Evolutionary conservation across 495 filamentous ascomycete species (phyloP), one percentile per base, ranked within the genome.

Genomic region (Trichoderma orchidacearum): DNA sequence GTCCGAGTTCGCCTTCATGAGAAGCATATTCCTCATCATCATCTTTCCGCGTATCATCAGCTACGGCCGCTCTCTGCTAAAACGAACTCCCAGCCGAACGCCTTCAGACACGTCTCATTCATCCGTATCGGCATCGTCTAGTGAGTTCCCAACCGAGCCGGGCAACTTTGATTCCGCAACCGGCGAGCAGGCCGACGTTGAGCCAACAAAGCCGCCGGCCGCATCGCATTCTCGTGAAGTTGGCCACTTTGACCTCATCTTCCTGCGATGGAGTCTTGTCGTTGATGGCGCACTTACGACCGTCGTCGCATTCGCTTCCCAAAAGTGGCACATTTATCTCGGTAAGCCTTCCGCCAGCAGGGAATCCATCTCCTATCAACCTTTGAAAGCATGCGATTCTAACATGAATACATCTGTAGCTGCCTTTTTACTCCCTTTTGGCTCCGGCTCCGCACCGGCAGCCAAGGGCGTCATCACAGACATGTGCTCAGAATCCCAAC

Each of bases 401-500:
- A 3, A 28, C 3, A 27, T 4, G 31, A 18, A 52, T 34, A 63
- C 28, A 28, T 15, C 25, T 18, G n/a, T 55, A 68, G 73, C 72
- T 15, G 70, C 72, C 0, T 70, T 71, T 55, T 53, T 76, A n/a
- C 62, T 82, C 1, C 79, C 79, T 0, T 73, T 82, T 29, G 79
- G 73, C 1, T 77, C 78, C 0, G 79, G 79, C 0, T 75, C 78
- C 0, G 78, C 77, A 0, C 70, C 78, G 1, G 77, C 78, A 0
- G 75, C 78, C 13, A 82, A 81, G 54, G 79, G 79, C 17, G 77
- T 79, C 30, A 79, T 82, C 66, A 72, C 79, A 15, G 75, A 79
- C 38, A 72, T 82, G 71, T 77, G 76, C 35, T 57, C 74, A 3
- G 59, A 71, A 1, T 64, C 64, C 5, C 65, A 75, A 54, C 68